These are phyloP conservation scores for Beauveria sp. DNA, from an alignment of 2,329 filamentous ascomycete genomes.

Conservation along the genomic window DNA sequence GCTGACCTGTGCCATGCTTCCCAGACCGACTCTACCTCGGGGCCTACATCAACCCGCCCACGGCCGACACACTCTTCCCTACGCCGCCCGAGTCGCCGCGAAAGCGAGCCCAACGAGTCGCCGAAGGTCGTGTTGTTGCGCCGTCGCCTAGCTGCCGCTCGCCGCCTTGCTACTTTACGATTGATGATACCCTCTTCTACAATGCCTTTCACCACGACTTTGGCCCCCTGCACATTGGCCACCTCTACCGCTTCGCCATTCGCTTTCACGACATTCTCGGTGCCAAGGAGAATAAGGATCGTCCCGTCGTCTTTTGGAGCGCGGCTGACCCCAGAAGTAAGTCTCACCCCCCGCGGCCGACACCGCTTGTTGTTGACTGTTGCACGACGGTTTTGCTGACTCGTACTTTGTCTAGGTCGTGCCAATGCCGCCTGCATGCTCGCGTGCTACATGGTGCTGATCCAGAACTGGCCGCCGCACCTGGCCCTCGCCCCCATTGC, in stretches of 20 bases:
- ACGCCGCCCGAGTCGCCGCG: conserved; percentile 41
- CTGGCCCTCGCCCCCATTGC: conserved; percentile 90
- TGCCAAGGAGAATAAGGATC: conserved; percentile 80
- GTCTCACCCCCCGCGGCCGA: conserved; percentile 25
- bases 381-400: background rate
- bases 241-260: conserved; percentile 92
- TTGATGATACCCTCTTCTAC: conserved; percentile 88
- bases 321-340: conserved; percentile 81
- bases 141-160: conserved; percentile 22
- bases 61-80: conserved; percentile 76
- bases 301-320: conserved; percentile 94
- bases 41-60: conserved; percentile 78
- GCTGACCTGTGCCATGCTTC: conserved; percentile 14
- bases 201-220: conserved; percentile 99
- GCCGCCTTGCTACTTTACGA: conserved; percentile 86
- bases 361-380: background rate
- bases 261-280: conserved; percentile 93
- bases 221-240: conserved; percentile 94
- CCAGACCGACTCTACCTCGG: conserved; percentile 91
- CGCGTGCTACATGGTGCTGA: conserved; percentile 97
- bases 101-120: conserved; percentile 47
- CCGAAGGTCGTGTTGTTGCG: conserved; percentile 39
- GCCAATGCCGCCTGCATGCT: conserved; percentile 92
- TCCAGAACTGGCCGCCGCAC: conserved; percentile 96
- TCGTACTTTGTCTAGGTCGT: conserved; percentile 50